Evolutionary conservation across 2,329 filamentous ascomycete species (phyloP), one percentile per base, ranked within the genome.

Genomic region (Ploettnerulaceae sp.): DNA sequence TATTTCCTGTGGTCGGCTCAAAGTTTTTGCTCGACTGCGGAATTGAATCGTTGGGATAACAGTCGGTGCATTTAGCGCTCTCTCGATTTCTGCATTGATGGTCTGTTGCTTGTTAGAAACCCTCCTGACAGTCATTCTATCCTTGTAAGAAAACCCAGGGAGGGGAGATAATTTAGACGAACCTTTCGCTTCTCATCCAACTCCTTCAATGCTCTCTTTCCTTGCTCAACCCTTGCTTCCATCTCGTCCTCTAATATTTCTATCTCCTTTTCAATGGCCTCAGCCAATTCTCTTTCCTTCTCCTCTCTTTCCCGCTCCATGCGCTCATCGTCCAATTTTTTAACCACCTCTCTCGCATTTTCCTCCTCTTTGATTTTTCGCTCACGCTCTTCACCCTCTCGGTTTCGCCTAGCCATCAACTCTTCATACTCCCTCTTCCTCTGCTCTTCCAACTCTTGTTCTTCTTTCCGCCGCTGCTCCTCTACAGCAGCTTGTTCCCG

Each of bases 31-130:
- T 18, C 58, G 46, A 45, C 55, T 58, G 15, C 53, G 52, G 24
- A 55, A 61, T 7, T 38, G 45, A 8, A 61, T 55, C 8, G 49
- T 49, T 4, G 58, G 59, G 22, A 59, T 49, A 2, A 58, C 55
- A 22, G 55, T 53, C 14, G 57, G 53, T 36, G 48, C 47, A 29
- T 55, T 58, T 6, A 62, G 48, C 3, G 51, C 54, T 5, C 44
- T 53, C 20, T 61, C 59, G 17, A 62, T 61, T 42, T 59, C 49
- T 2, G 47, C 51, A 45, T 60, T 62, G 42, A 62, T 60, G 7
- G 47, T 46, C 59, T 62, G 22, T n/a, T n/a, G n/a, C n/a, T n/a
- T n/a, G n/a, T n/a, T n/a, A 21, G n/a, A n/a, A n/a, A n/a, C n/a
- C n/a, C n/a, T n/a, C n/a, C n/a, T n/a, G n/a, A n/a, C n/a, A n/a